Evolutionary conservation across 345 rosid species (phyloP).

Genomic region (Populus euphratica): DNA sequence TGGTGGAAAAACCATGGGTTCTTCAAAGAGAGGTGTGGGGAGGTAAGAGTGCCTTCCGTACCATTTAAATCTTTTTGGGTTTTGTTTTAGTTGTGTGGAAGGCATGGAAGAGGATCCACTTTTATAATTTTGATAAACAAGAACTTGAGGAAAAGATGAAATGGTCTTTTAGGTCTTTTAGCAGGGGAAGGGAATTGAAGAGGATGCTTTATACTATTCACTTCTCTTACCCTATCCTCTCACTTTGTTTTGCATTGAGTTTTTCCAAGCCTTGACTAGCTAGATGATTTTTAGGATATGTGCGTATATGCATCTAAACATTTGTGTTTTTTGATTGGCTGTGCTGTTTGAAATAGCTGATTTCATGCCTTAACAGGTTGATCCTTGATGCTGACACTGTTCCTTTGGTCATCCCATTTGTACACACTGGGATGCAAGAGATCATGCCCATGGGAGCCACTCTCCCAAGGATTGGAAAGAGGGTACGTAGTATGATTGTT

Average conservation of each 20-base stretch:
- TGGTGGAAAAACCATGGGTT: conserved; percentile 83
- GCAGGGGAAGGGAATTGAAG: background rate
- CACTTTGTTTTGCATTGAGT: no score
- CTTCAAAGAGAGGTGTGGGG: conserved; percentile 91
- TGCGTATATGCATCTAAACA: background rate
- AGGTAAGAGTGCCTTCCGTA: conserved; percentile 44
- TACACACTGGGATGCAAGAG: conserved; percentile 92
- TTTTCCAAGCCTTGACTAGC: no score
- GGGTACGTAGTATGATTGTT: conserved; percentile 39
- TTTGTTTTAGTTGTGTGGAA: background rate
- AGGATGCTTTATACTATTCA: no score
- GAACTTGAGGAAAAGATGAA: background rate
- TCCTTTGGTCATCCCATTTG: conserved; percentile 91
- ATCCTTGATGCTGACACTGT: conserved; percentile 75
- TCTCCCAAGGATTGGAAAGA: conserved; percentile 85
- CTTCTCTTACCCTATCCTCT: no score
- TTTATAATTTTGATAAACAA: background rate
- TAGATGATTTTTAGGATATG: no score
- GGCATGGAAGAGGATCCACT: background rate
- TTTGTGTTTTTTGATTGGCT: background rate
- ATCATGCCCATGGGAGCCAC: conserved; percentile 91
- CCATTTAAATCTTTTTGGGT: background rate
- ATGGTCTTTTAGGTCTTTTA: background rate
- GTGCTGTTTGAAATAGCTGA: background rate
- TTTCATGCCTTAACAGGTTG: conserved; percentile 43